phyloP scores from a whole-genome alignment of 1,139 yeast genomes.

The Candida gigantensis region DNA sequence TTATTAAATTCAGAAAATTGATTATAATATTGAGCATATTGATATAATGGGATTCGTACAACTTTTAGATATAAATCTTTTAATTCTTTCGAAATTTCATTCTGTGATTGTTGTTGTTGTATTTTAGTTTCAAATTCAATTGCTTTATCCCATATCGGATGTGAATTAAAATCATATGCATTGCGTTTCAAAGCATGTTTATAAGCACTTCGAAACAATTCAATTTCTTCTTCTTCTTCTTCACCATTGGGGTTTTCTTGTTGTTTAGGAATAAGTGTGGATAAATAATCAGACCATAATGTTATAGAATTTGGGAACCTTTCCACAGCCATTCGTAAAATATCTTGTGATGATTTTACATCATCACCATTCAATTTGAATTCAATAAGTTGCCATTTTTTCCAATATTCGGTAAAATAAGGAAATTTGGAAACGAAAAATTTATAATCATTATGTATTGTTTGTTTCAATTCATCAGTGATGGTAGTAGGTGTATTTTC shows the following conservation, averaged over 20 bases:
- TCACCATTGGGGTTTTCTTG: background rate
- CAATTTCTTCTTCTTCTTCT: constrained; percentile 15
- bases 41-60: constrained; percentile 61
- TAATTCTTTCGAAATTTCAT: constrained; percentile 27
- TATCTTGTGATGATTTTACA: constrained; percentile 45
- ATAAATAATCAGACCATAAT: constrained; percentile 67
- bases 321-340: constrained; percentile 48
- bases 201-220: constrained; percentile 38
- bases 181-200: constrained; percentile 37
- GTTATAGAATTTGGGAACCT: constrained; percentile 58
- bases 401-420: constrained; percentile 61
- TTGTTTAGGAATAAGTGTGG: constrained; percentile 44
- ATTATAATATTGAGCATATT: constrained; percentile 64
- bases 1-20: constrained; percentile 47
- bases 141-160: constrained; percentile 65
- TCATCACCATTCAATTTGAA: constrained; percentile 62
- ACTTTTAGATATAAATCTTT: constrained; percentile 43
- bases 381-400: constrained; percentile 52
- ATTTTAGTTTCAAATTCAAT: constrained; percentile 46
- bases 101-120: too few relatives aligned
- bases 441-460: constrained; percentile 21
- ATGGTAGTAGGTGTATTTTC: constrained; percentile 14
- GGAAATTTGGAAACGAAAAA: constrained; percentile 55
- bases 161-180: constrained; percentile 62
- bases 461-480: constrained; percentile 21